These are phyloP conservation scores for Quaeritorhiza haematococci DNA, from an alignment of 371 early-diverging fungal genomes.

Conservation along the genomic window DNA sequence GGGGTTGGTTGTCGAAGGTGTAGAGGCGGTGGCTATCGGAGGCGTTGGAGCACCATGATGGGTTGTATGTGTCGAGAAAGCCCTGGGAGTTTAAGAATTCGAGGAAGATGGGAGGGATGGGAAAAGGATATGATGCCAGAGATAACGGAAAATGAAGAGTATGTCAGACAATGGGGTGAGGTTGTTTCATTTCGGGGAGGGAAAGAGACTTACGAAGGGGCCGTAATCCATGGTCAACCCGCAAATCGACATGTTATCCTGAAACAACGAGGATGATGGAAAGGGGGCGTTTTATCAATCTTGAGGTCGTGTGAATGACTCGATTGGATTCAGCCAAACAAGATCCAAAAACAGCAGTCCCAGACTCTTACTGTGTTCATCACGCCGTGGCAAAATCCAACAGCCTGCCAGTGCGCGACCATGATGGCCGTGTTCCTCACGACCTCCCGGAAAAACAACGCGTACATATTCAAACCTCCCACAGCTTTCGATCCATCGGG, in stretches of 20 bases:
- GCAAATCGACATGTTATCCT: constrained; percentile 6
- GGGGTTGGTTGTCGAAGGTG: constrained; percentile 77
- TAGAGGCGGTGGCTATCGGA: constrained; percentile 65
- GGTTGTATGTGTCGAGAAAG: constrained; percentile 80
- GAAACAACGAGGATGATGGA: constrained; percentile 3
- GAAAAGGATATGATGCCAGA: constrained; percentile 4
- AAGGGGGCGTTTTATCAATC: neutral
- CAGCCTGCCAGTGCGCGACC: constrained; percentile 83
- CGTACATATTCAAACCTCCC: constrained; percentile 51
- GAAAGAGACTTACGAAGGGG: constrained; percentile 36
- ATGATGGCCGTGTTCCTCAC: constrained; percentile 67
- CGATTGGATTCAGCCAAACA: too few relatives aligned
- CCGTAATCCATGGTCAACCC: constrained; percentile 87
- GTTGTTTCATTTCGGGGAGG: neutral
- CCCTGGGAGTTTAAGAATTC: constrained; percentile 25
- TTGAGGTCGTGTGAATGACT: constrained; percentile 42
- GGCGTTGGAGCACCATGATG: constrained; percentile 69
- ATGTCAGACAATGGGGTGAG: neutral
- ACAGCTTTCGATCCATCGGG: constrained; percentile 10
- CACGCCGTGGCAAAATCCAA: constrained; percentile 80
- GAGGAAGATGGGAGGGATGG: neutral
- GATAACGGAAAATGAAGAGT: neutral
- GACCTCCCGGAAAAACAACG: constrained; percentile 56
- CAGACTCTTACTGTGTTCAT: constrained; percentile 63
- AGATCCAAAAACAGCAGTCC: neutral